Evolutionary conservation across 345 rosid species (phyloP), one percentile per base, ranked within the genome.

Genomic region (Corchorus olitorius): DNA sequence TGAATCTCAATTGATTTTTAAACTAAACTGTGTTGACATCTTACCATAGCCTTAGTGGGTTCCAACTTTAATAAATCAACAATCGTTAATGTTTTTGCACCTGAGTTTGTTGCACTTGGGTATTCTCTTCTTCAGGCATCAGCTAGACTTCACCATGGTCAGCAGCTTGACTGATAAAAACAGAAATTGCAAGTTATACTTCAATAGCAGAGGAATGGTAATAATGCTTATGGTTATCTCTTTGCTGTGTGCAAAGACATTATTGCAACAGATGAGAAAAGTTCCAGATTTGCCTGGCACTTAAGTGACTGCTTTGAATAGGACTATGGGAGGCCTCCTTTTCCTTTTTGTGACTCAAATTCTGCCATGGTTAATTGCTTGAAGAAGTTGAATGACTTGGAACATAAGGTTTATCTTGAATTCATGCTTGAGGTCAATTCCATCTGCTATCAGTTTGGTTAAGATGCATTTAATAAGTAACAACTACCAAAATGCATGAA

Each of bases 201-300:
- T 27, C 27, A 27, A 27, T 27, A 27, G 27, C 27, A 27, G 27
- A 27, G 27, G 27, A 27, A 27, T 27, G 27, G 27, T 27, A 27
- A 27, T 27, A 88, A 80, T 50, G 94, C 97, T 5, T 92, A 45
- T 45, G 10, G 48, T 1, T 9, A 92, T 63, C 88, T 94, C 34
- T 81, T 92, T 59, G 73, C 84, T 5, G 93, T 93, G 16, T 94
- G 98, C 77, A 85, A 88, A 0, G 88, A 89, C 20, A 87, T 85
- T 63, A 70, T 88, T 64, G 90, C 90, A 0, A 61, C 77, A 1
- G 93, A 94, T 77, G 97, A 94, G 83, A 89, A 83, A 43, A 72
- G 94, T 53, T 80, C 86, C 19, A 72, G 97, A 52, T 92, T 94
- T 45, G 97, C 97, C 66, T 94, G 97, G 97, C 82, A 84, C 73